Base-by-base conservation (phyloP, 2,329 filamentous ascomycete genomes). In the Colletotrichum chlorophyti region DNA sequence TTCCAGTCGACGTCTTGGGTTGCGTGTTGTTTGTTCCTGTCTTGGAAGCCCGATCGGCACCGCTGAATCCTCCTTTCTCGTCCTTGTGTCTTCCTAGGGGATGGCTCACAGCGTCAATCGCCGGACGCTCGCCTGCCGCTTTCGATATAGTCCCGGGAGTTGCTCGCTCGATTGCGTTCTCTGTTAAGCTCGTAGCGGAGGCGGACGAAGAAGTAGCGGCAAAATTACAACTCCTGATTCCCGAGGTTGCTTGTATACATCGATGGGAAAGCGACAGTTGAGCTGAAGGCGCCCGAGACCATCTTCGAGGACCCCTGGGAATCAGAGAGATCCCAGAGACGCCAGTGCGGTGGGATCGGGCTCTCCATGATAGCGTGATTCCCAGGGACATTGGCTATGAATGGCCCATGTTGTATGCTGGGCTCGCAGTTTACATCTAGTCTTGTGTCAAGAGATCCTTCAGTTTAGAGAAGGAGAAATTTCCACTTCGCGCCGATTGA, bases 321-420 rank as follows among this genome's bases (percentile, higher is more conserved):
- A 60, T 50, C 50, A 49, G 57, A 57, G 63, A 65, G 61, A 65
- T 53, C 61, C 63, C 49, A 51, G 49, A 52, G 46, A 50, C 37
- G 64, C 66, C 65, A 63, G 65, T 66, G 65, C 65, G 68, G 64
- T 68, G 72, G 64, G 68, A 67, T 68, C 71, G 70, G 67, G 70
- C 72, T 72, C 76, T 75, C 76, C 75, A 76, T 70, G 71, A 60
- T 67, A 72, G 70, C 64, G 71, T 73, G 74, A 76, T 73, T 72
- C 76, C 75, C 69, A 76, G 70, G 70, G 72, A 77, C 78, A 80
- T 80, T 74, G 66, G 69, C 74, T 73, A 79, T 76, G 65, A 70
- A 55, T 53, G 65, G 66, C 57, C 63, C 76, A 79, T 79, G 45
- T 62, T 72, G 60, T 31, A 26, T 49, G 41, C 35, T 27, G 54